Evolutionary conservation across 352 stramenopile species (phyloP), one percentile per base, ranked within the genome.

Genomic region (Globisporangium carolinianum): DNA sequence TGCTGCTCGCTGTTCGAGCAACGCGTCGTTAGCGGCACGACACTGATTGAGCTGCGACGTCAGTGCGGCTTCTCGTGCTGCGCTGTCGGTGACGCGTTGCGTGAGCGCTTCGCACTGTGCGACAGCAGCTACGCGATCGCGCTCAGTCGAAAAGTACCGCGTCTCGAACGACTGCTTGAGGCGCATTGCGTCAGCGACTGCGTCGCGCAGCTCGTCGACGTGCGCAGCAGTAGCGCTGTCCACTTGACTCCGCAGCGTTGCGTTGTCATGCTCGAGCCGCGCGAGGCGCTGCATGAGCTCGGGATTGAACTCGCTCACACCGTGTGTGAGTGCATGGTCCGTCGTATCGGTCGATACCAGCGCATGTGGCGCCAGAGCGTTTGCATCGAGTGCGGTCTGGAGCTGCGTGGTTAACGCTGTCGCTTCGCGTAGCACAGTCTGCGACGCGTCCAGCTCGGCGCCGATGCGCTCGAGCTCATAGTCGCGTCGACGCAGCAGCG

Each of bases 81-180:
- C 11, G 42, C 42, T 47, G 10, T 17, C 42, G n/a, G 42, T 5
- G 10, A 4, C 3, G 42, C 42, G 14, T 47, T 5, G 11, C 42
- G 42, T 17, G 42, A 24, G 24, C 24, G 39, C 11, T 43, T 12
- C 39, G 39, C 39, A 43, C 11, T 43, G 39, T 12, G 39, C 39
- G 6, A 12, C 39, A 12, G 6, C 39, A 43, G 39, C 39, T 43
- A 12, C 0, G 6, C 39, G 39, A 12, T 43, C 39, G 11, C 39
- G 39, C 11, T 12, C 60, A 0, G 75, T 73, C 8, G 79, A 70
- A 55, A 91, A 89, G 51, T 86, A 91, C 55, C 85, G 86, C 0
- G 47, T 51, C 58, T 90, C 83, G 50, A 90, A 93, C 12, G 68
- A 84, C 42, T 75, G 72, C 48, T 90, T 91, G n/a, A 93, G 61